Evolutionary conservation across 805 yeast species (phyloP).

Genomic region (Pichia deserticola): DNA sequence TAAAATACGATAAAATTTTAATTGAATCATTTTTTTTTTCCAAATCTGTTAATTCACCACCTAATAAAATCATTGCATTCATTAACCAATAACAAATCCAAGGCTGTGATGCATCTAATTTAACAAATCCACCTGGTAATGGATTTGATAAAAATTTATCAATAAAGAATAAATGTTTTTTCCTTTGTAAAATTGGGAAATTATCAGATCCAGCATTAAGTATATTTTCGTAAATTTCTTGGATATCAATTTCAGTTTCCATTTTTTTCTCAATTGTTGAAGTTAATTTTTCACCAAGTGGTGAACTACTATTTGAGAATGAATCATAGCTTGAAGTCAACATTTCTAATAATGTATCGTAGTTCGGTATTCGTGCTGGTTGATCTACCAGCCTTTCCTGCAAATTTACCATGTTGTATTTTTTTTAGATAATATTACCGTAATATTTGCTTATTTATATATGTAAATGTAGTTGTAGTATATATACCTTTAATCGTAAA

Average conservation of each 20-base stretch:
- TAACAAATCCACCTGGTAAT: conserved; percentile 44
- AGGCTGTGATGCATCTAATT: conserved; percentile 82
- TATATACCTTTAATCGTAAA: no score
- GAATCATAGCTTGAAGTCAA: conserved; percentile 11
- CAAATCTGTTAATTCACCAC: conserved; percentile 13
- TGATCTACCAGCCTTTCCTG: not conserved
- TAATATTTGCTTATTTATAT: no score
- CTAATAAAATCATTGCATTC: conserved; percentile 42
- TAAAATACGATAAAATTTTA: conserved; percentile 8
- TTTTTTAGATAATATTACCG: not conserved
- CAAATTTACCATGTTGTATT: not conserved
- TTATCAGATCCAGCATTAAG: conserved; percentile 26
- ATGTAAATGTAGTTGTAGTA: no score
- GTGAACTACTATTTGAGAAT: conserved; percentile 8
- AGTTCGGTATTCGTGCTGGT: conserved; percentile 10
- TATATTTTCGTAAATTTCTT: conserved; percentile 25
- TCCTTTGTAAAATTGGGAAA: conserved; percentile 23
- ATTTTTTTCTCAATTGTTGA: conserved; percentile 33
- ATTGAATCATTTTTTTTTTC: conserved; percentile 3
- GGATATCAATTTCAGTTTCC: conserved; percentile 31
- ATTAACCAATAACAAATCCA: conserved; percentile 87
- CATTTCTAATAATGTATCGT: conserved; percentile 22
- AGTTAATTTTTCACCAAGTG: conserved; percentile 20
- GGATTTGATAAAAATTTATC: conserved; percentile 32
- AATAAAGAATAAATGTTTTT: conserved; percentile 38